These are phyloP conservation scores for Ophiorrhiza pumila DNA, from an alignment of 257 asterid species.

Conservation along the genomic window DNA sequence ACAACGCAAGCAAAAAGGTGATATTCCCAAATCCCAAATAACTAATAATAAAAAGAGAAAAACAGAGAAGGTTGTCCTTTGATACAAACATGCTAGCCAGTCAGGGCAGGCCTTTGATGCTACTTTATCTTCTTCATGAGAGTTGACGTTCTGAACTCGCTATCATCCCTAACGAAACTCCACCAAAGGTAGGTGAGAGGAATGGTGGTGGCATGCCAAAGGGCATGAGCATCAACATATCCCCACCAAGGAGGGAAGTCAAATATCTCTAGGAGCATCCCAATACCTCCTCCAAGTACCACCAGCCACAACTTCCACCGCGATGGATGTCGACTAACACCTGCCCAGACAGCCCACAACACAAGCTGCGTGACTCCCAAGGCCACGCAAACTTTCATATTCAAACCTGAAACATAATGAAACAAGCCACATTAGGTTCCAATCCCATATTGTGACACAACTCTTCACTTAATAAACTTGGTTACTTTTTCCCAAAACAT, in stretches of 20 bases:
- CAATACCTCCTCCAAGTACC: conserved; percentile 57
- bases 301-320: conserved; percentile 68
- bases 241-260: conserved; percentile 79
- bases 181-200: conserved; percentile 76
- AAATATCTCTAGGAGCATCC: conserved; percentile 61
- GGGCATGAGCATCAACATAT: conserved; percentile 75
- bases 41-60: conserved; percentile 16
- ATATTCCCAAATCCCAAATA: conserved; percentile 12
- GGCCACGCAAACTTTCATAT: conserved; percentile 60
- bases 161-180: conserved; percentile 76
- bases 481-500: not conserved
- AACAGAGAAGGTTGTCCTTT: conserved; percentile 16
- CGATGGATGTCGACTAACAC: conserved; percentile 57
- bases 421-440: not conserved
- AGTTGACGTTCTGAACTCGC: conserved; percentile 55
- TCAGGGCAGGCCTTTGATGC: not conserved
- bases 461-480: not conserved
- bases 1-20: conserved; percentile 36
- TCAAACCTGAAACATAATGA: conserved; percentile 51
- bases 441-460: not conserved
- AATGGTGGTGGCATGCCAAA: conserved; percentile 77
- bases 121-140: conserved; percentile 64
- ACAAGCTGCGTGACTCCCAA: conserved; percentile 49
- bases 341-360: conserved; percentile 82
- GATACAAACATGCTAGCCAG: conserved; percentile 10